These are phyloP conservation scores for Scolecobasidium constrictum DNA, from an alignment of 2,329 filamentous ascomycete genomes.

Conservation along the genomic window DNA sequence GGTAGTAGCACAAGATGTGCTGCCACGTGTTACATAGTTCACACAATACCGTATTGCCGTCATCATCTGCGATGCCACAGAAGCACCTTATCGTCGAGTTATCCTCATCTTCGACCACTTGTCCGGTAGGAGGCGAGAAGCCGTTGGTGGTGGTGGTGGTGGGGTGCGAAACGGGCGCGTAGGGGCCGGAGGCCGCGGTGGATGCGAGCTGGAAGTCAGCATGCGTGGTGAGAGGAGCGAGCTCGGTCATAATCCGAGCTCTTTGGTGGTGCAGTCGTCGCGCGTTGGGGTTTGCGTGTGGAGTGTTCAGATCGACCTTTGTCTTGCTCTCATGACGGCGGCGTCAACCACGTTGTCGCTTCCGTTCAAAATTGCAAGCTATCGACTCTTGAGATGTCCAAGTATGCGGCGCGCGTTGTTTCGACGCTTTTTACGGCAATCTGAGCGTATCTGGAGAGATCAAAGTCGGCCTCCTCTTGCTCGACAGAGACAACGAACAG, in stretches of 20 bases:
- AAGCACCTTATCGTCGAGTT: conserved; percentile 97
- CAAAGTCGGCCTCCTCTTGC: background rate
- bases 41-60: conserved; percentile 95
- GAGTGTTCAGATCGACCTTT: conserved; percentile 3
- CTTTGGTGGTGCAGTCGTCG: conserved; percentile 16
- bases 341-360: conserved; percentile 5
- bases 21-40: conserved; percentile 96
- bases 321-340: conserved; percentile 11
- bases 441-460: background rate
- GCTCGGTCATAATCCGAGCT: conserved; percentile 31
- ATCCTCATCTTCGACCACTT: conserved; percentile 49
- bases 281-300: conserved; percentile 21
- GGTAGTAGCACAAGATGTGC: conserved; percentile 94
- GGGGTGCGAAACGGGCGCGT: conserved; percentile 15
- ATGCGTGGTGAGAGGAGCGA: conserved; percentile 29
- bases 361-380: background rate
- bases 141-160: conserved; percentile 21
- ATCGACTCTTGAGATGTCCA: too few species aligned
- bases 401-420: background rate
- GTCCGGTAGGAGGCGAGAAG: conserved; percentile 29
- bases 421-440: background rate
- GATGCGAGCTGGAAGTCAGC: conserved; percentile 31
- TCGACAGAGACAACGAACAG: background rate
- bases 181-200: conserved; percentile 18
- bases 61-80: conserved; percentile 85